These are phyloP conservation scores for Ophiocordyceps camponoti-leonardi DNA, from an alignment of 2,329 filamentous ascomycete species.

Conservation along the genomic window DNA sequence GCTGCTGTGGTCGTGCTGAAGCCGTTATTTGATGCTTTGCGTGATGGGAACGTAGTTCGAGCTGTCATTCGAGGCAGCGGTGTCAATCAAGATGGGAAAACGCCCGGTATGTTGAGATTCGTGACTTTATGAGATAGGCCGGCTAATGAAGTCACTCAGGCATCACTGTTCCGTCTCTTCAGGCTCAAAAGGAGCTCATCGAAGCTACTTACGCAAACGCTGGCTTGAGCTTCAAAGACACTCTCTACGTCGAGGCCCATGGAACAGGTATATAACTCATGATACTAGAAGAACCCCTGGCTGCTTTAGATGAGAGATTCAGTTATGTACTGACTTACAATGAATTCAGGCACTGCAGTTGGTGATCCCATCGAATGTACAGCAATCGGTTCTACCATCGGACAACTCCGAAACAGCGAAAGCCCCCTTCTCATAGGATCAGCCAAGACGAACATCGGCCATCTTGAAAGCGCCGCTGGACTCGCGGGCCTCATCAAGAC, in stretches of 20 bases:
- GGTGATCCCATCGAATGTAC: background rate
- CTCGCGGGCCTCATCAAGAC: conserved; percentile 11
- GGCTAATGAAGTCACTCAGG: background rate
- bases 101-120: background rate
- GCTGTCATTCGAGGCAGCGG: conserved; percentile 15
- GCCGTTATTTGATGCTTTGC: conserved; percentile 10
- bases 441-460: conserved; percentile 13
- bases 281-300: too few species aligned
- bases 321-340: background rate
- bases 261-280: conserved; percentile 19
- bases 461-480: conserved; percentile 9
- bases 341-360: background rate
- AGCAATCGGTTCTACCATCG: background rate
- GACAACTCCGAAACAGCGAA: background rate
- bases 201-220: background rate
- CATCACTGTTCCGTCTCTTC: conserved; percentile 21
- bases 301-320: background rate
- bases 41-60: background rate
- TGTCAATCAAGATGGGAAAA: conserved; percentile 17
- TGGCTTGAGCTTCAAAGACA: conserved; percentile 8
- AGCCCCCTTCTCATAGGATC: conserved; percentile 6
- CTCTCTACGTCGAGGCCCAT: conserved; percentile 19
- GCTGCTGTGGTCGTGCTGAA: conserved; percentile 24
- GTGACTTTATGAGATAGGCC: too few species aligned
- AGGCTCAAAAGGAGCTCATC: conserved; percentile 6